Evolutionary conservation across 2,329 filamentous ascomycete genomes (phyloP).

Genomic region (Xylariaceae sp.): DNA sequence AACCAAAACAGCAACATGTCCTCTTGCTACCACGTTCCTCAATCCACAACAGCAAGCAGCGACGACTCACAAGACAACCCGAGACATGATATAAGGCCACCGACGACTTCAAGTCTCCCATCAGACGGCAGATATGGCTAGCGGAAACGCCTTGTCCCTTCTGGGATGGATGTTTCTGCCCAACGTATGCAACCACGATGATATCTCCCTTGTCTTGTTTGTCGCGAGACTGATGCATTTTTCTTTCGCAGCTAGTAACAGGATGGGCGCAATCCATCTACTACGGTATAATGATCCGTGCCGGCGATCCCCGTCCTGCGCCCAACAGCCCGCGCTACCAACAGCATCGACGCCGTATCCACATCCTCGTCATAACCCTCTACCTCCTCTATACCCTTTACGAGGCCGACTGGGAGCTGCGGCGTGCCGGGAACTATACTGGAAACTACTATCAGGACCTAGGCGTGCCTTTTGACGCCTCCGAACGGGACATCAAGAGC

Average conservation of each 20-base stretch:
- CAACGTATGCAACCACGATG: slow-evolving; percentile 35
- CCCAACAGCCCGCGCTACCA: slow-evolving; percentile 65
- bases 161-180: slow-evolving; percentile 57
- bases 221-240: not conserved
- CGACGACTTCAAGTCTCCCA: not conserved
- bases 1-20: not conserved
- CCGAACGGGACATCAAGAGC: slow-evolving; percentile 75
- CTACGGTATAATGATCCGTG: slow-evolving; percentile 85
- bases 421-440: slow-evolving; percentile 43
- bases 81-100: slow-evolving; percentile 17
- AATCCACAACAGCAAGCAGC: not conserved
- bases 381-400: slow-evolving; percentile 93
- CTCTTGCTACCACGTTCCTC: not conserved
- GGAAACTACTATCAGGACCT: slow-evolving; percentile 79
- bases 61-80: not conserved
- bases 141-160: slow-evolving; percentile 41
- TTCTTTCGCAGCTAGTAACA: slow-evolving; percentile 62
- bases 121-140: slow-evolving; percentile 39
- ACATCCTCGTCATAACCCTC: slow-evolving; percentile 73
- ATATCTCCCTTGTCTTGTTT: not conserved
- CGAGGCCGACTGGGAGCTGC: slow-evolving; percentile 81
- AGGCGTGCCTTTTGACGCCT: slow-evolving; percentile 62
- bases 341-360: slow-evolving; percentile 75
- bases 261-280: slow-evolving; percentile 74
- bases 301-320: slow-evolving; percentile 74